Evolutionary conservation across 306 rosid genomes (phyloP).

Genomic region (Adenanthera pavonina): DNA sequence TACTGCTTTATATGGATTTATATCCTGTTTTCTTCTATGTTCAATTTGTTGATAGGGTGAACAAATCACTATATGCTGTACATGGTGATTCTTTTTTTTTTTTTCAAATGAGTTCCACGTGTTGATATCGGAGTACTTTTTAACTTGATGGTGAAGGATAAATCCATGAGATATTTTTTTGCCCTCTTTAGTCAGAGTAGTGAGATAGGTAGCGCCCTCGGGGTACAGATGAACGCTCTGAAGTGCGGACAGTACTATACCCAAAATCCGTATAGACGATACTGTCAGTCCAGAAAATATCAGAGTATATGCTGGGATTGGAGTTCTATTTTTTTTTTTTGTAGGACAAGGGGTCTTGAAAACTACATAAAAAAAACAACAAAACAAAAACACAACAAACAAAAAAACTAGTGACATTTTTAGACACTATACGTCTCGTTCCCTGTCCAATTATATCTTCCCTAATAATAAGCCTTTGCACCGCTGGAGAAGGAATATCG

Average conservation of each 20-base stretch:
- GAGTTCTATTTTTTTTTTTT: not conserved
- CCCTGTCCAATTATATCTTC: no score
- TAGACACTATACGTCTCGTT: no score
- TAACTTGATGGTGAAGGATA: constrained; percentile 30
- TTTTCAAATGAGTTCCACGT: constrained; percentile 38
- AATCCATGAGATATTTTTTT: constrained; percentile 20
- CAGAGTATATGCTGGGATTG: not conserved
- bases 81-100: constrained; percentile 42
- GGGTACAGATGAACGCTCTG: not conserved
- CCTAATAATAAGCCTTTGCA: no score
- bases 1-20: constrained; percentile 2
- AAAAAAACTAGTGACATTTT: no score
- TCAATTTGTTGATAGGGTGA: constrained; percentile 50
- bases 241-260: not conserved
- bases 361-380: no score
- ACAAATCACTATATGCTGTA: constrained; percentile 51
- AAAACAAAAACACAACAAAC: no score
- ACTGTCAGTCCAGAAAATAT: not conserved
- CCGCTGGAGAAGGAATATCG: no score
- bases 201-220: constrained; percentile 8
- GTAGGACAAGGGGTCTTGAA: no score
- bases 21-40: constrained; percentile 31
- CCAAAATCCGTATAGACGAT: not conserved
- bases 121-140: constrained; percentile 45
- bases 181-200: not conserved